Evolutionary conservation across 768 basidiomycete species (phyloP), one percentile per base, ranked within the genome.

Genomic region (Termitomyces sp.): DNA sequence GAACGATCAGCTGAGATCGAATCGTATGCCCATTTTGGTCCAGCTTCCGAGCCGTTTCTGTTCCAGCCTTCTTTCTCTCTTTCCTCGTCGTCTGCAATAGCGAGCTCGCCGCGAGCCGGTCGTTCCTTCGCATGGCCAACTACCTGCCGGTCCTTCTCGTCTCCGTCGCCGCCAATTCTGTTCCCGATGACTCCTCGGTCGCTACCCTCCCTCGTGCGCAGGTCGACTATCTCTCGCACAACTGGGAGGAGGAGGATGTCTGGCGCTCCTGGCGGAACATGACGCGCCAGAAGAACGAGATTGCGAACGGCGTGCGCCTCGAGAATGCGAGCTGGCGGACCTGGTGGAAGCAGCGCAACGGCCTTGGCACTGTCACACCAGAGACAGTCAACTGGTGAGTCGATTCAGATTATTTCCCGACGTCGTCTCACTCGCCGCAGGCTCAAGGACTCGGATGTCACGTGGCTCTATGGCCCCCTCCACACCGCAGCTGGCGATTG

Each of bases 311-410:
- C 46, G 80, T 89, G 47, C 79, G 96, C 48, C 83, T 99, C 56
- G 97, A 99, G 79, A 99, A 99, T 67, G 97, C 97, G 9, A 92
- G 90, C 59, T 99, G 96, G 96, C 78, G 96, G 41, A 98, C 95
- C 1, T 99, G 96, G 96, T 98, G 95, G 88, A 98, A 98, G 75
- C 95, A 98, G 82, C 80, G 96, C 60, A 97, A 97, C 66, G 91
- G 95, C 62, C 82, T 99, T 59, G 92, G 89, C 77, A 99, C 96
- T 0, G 81, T 99, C 69, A 90, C 87, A 25, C 96, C 96, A 57
- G 97, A 99, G 77, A 97, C 95, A 4, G 84, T 99, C 65, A 99
- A 99, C 72, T 99, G 96, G 96, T 98, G 67, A 66, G 89, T 72
- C 29, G 58, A 48, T 35, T 41, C 56, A 42, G 53, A 5, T 58